Conservation (phyloP, 2,329 filamentous ascomycete genomes). For the Bipolaris sorokiniana region DNA sequence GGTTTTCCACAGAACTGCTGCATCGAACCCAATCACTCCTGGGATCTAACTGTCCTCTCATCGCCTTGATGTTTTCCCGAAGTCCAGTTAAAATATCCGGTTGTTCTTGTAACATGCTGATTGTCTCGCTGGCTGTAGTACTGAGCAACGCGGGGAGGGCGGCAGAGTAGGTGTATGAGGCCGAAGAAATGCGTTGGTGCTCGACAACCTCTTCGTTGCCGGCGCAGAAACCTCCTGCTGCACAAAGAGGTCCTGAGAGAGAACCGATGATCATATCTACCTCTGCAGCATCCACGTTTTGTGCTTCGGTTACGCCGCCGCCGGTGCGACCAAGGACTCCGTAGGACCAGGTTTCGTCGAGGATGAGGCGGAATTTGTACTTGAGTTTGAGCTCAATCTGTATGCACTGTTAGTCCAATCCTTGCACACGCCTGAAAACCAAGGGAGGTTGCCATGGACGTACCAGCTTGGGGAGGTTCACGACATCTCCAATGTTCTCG, state of each 20-base stretch:
- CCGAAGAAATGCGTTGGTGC: constrained; percentile 91
- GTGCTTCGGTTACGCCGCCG: constrained; percentile 90
- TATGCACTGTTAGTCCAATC: constrained; percentile 7
- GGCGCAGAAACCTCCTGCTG: constrained; percentile 94
- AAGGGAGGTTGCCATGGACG: constrained; percentile 37
- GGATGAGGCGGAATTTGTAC: constrained; percentile 97
- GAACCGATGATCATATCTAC: constrained; percentile 98
- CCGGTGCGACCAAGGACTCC: constrained; percentile 91
- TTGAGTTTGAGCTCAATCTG: constrained; percentile 89
- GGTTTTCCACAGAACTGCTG: constrained; percentile 82
- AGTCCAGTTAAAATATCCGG: constrained; percentile 80
- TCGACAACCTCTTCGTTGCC: constrained; percentile 90
- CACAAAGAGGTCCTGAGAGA: constrained; percentile 85
- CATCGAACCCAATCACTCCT: constrained; percentile 91
- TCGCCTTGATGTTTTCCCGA: constrained; percentile 83
- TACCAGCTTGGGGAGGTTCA: constrained; percentile 84
- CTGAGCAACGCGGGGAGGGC: constrained; percentile 91
- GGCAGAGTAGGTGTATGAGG: constrained; percentile 94
- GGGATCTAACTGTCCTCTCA: constrained; percentile 87
- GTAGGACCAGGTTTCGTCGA: constrained; percentile 98
- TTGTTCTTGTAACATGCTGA: constrained; percentile 83
- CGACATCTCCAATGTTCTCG: constrained; percentile 85
- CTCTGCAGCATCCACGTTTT: constrained; percentile 91
- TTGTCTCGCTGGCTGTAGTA: constrained; percentile 92
- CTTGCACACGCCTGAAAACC: neutral